Base-by-base conservation (phyloP, 176 grass and related monocot genomes). In the Saccharum officinarum region DNA sequence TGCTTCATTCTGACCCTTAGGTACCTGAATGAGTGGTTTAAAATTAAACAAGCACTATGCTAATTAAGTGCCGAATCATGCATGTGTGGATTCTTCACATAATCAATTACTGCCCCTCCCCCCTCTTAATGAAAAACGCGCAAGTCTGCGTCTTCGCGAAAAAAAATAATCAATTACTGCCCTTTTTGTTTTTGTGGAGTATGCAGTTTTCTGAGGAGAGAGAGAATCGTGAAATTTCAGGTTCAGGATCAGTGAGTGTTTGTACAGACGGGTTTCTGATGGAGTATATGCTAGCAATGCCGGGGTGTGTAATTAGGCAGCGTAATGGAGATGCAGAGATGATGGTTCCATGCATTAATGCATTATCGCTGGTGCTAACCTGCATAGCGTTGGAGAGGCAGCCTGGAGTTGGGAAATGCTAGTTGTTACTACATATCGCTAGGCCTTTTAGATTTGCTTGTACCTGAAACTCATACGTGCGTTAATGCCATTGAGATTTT, bases 401-500 rank as follows among this genome's bases (percentile, higher is more conserved):
- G 66, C 16, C 3, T 14, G 45, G 47, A 3, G 44, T 46, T 46
- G 44, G 12, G 44, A 46, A 13, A 46, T 47, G 15, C 12, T 47
- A 15, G 44, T 46, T 46, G 44, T 4, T 46, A 14, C 14, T 47
- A 47, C 17, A 7, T 54, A 7, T 54, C 49, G 49, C 49, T 18
- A 54, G 15, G 5, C 20, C 23, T 16, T 16, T 13, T 26, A 72
- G 11, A 42, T 28, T 12, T 79, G 59, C 77, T 42, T 62, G 13
- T 17, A 3, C 36, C 55, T 44, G 13, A 37, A 62, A 28, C 62
- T 16, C 57, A 20, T 33, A 76, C 34, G 75, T 61, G 22, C 16
- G 65, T 80, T 67, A 28, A 80, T 89, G 60, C 15, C 59, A 46
- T 80, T 80, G 76, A 67, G 59, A 44, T 25, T 88, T 75, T 60